phyloP scores from a whole-genome alignment of 2,329 filamentous ascomycete species.

The Colletotrichum falcatum region DNA sequence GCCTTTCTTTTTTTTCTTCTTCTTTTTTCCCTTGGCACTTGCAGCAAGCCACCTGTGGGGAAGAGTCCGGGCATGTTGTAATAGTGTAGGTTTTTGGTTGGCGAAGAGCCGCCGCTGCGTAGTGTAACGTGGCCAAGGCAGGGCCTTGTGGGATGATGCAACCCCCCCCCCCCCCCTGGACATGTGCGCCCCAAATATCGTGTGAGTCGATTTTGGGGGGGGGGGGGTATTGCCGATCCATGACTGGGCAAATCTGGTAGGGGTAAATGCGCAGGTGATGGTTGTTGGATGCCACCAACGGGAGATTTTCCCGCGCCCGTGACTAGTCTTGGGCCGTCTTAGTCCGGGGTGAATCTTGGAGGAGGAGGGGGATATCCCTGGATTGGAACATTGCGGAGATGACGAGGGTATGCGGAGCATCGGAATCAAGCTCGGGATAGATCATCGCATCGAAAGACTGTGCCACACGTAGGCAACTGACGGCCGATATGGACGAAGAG shows the following conservation, averaged over 20 bases:
- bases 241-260: constrained; percentile 13
- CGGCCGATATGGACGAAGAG: constrained; percentile 8
- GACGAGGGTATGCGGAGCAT: background rate
- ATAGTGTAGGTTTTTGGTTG: constrained; percentile 19
- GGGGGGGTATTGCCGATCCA: constrained; percentile 10
- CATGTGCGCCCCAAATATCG: background rate
- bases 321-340: background rate
- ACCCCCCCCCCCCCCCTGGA: background rate
- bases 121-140: background rate
- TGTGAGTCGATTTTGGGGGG: background rate
- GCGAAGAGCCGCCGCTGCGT: constrained; percentile 19
- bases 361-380: background rate
- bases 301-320: constrained; percentile 13
- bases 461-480: background rate
- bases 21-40: constrained; percentile 9
- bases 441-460: background rate
- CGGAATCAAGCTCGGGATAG: background rate
- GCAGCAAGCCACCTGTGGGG: background rate
- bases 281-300: constrained; percentile 10
- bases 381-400: background rate
- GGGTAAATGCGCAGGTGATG: constrained; percentile 9
- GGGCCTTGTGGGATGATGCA: background rate
- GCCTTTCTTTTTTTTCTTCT: background rate
- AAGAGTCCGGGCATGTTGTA: constrained; percentile 1
- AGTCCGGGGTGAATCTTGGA: background rate